Percentiles rank a stretch among this genome's conserved stretches.
These are phyloP conservation scores for Xylaria multiplex DNA, from an alignment of 2,329 filamentous ascomycete species.

Conservation along the genomic window DNA sequence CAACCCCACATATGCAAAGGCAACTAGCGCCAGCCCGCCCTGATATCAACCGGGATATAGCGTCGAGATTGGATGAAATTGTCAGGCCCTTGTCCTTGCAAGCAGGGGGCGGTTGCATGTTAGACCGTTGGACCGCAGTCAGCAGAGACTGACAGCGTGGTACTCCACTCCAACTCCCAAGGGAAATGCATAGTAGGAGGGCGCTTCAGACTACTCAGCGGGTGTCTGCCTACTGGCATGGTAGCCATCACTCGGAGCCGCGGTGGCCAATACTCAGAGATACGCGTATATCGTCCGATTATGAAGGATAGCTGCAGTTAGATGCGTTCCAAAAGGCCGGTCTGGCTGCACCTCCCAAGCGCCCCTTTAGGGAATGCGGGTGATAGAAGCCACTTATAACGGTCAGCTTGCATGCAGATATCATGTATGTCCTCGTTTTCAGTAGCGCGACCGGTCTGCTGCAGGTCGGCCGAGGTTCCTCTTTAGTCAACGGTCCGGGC, in stretches of 20 bases:
- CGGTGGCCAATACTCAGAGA: constrained; percentile 4
- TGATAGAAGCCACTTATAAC: constrained; percentile 22
- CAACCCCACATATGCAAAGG: constrained; percentile 11
- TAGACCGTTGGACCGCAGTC: constrained; percentile 9
- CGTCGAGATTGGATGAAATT: constrained; percentile 21
- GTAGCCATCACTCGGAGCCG: constrained; percentile 5
- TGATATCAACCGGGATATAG: constrained; percentile 3
- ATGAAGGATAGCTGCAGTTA: constrained; percentile 29
- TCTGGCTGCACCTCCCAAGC: constrained; percentile 18
- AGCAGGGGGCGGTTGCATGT: constrained; percentile 24
- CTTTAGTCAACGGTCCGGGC: constrained; percentile 24
- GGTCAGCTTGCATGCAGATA: constrained; percentile 28
- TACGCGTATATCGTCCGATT: constrained; percentile 25
- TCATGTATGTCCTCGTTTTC: not conserved
- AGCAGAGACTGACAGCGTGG: constrained; percentile 14
- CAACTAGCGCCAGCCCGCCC: constrained; percentile 5
- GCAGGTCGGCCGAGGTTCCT: constrained; percentile 23
- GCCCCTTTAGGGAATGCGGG: constrained; percentile 10
- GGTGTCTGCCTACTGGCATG: not conserved
- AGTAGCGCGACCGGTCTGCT: constrained; percentile 16
- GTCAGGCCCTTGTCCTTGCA: constrained; percentile 23
- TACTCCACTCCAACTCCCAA: constrained; percentile 16
- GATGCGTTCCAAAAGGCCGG: constrained; percentile 13
- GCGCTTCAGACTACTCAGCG: constrained; percentile 12
- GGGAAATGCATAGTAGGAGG: not conserved